Evolutionary conservation across 2,329 filamentous ascomycete genomes (phyloP), one percentile per base, ranked within the genome.

Genomic region (Colletotrichum kahawae): DNA sequence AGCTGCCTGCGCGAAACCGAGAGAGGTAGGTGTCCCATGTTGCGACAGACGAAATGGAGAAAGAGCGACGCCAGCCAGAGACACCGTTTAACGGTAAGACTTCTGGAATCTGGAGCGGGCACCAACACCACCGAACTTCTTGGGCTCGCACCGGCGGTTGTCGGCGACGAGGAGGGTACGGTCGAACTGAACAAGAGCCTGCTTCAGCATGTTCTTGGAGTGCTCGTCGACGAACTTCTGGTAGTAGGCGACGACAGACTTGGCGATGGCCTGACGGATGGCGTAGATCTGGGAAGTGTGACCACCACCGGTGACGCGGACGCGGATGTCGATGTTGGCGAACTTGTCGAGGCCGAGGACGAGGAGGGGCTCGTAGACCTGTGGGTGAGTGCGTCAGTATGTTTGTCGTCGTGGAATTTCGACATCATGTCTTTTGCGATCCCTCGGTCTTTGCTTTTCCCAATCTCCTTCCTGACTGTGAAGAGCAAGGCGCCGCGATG

Each of bases 141-240:
- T 98, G 90, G 96, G 96, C 93, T 99, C 97, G 89, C 95, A 97
- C 84, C 97, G 95, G 88, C 97, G 94, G 94, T 98, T 98, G 90
- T 99, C 97, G 88, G 97, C 97, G 84, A 99, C 97, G 85, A 99
- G 94, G 81, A 99, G 94, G 86, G 95, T 98, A 85, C 96, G 93
- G 92, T 98, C 95, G 92, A 96, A 99, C 88, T 95, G 93, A 85
- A 96, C 95, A 82, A 99, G 93, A 82, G 95, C 95, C 90, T 96
- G 94, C 95, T 98, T 99, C 85, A 99, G 93, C 90, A 95, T 92
- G 93, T 98, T 98, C 95, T 99, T 99, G 91, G 94, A 95, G 94
- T 98, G 96, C 94, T 99, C 97, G 87, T 99, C 97, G 89, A 98
- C 95, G 91, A 93, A 99, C 93, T 99, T 98, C 91, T 98, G 96